phyloP scores from a whole-genome alignment of 805 yeast genomes.

The Candida alai region DNA sequence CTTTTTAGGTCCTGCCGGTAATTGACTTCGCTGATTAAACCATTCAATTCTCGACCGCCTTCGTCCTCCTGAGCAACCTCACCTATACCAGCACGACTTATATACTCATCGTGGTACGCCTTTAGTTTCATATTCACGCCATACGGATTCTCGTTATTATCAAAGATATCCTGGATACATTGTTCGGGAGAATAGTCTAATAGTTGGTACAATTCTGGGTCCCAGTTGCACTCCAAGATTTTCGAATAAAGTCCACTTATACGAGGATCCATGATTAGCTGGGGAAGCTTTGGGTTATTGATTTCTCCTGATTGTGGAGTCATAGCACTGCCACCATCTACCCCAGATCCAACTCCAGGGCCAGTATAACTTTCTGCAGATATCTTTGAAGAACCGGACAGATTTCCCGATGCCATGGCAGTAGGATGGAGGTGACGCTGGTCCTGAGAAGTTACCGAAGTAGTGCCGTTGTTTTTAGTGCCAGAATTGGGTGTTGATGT shows the following conservation, averaged over 20 bases:
- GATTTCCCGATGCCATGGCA: too few relatives aligned
- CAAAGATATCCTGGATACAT: conserved; percentile 70
- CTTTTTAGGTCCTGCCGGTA: conserved; percentile 36
- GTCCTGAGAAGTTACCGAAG: too few relatives aligned
- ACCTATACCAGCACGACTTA: background rate
- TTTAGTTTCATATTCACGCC: conserved; percentile 36
- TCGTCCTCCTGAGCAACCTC: conserved; percentile 17
- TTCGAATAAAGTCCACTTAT: conserved; percentile 48
- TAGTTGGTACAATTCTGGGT: conserved; percentile 40
- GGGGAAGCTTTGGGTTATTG: too few relatives aligned
- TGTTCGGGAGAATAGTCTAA: conserved; percentile 62
- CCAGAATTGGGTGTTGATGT: too few relatives aligned
- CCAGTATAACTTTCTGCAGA: too few relatives aligned
- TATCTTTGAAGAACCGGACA: too few relatives aligned
- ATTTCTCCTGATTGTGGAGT: too few relatives aligned
- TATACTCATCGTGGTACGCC: conserved; percentile 1
- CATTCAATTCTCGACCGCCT: conserved; percentile 24
- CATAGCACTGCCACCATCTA: too few relatives aligned
- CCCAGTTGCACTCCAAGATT: conserved; percentile 62
- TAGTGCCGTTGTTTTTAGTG: too few relatives aligned
- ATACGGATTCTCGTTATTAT: conserved; percentile 47
- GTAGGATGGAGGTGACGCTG: too few relatives aligned
- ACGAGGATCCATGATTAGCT: conserved; percentile 44
- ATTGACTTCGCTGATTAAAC: conserved; percentile 34
- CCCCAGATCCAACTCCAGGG: too few relatives aligned